These are phyloP conservation scores for Paraphaeosphaeria minitans DNA, from an alignment of 2,329 filamentous ascomycete genomes.

Conservation along the genomic window DNA sequence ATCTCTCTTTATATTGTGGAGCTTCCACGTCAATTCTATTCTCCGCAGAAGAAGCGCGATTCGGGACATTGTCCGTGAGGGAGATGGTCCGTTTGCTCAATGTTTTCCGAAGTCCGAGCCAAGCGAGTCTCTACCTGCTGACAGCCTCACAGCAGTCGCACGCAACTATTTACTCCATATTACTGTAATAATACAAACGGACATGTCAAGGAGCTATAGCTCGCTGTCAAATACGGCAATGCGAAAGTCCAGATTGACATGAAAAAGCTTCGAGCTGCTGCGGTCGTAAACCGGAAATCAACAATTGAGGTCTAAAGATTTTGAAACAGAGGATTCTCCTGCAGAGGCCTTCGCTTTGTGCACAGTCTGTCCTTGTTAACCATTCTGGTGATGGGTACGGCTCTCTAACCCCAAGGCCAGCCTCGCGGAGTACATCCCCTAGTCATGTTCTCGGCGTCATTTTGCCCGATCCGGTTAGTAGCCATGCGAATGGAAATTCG, in stretches of 20 bases:
- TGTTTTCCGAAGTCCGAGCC: constrained; percentile 18
- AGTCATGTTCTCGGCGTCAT: constrained; percentile 21
- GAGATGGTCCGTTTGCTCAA: constrained; percentile 43
- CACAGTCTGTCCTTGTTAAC: constrained; percentile 15
- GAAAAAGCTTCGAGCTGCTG: constrained; percentile 43
- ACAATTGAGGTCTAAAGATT: constrained; percentile 43
- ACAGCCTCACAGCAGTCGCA: constrained; percentile 36
- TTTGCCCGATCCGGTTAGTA: constrained; percentile 27
- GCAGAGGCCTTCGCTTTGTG: constrained; percentile 27
- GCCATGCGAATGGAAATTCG: constrained; percentile 17
- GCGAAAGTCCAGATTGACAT: constrained; percentile 38
- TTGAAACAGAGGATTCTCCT: constrained; percentile 46
- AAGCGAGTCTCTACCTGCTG: constrained; percentile 14
- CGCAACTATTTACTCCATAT: constrained; percentile 46
- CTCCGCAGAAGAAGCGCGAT: constrained; percentile 38
- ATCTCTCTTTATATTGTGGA: constrained; percentile 47
- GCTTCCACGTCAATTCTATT: constrained; percentile 39
- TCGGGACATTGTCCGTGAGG: constrained; percentile 43
- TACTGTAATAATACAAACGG: constrained; percentile 47
- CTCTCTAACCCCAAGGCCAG: constrained; percentile 21
- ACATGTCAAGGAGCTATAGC: constrained; percentile 47
- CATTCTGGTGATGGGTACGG: constrained; percentile 7
- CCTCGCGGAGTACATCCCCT: constrained; percentile 19
- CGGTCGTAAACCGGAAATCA: constrained; percentile 42
- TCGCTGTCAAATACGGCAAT: constrained; percentile 42